Conservation (phyloP, 768 basidiomycete species). For the Macrocybe gigantea region DNA sequence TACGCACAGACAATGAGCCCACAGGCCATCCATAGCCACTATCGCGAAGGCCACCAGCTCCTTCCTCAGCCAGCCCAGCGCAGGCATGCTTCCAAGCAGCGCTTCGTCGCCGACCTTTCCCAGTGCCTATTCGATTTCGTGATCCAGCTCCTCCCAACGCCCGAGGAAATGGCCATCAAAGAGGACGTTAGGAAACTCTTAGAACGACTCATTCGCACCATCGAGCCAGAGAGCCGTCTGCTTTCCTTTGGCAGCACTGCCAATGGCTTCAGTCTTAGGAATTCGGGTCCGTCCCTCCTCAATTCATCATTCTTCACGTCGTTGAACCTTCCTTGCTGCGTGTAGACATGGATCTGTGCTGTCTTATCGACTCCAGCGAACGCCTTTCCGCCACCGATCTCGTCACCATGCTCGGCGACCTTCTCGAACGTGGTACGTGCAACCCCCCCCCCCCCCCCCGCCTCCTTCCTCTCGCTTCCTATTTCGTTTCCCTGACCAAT, state of each 20-base stretch:
- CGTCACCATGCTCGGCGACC: constrained; percentile 88
- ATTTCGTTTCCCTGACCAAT: constrained; percentile 1
- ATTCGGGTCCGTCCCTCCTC: constrained; percentile 61
- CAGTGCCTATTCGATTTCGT: constrained; percentile 93
- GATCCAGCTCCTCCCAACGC: constrained; percentile 83
- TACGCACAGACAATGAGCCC: constrained; percentile 36
- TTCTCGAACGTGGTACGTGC: constrained; percentile 83
- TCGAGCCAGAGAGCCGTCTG: constrained; percentile 87
- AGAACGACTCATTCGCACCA: constrained; percentile 90
- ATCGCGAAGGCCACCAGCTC: constrained; percentile 19
- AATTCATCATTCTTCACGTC: constrained; percentile 2
- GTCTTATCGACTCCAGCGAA: constrained; percentile 85
- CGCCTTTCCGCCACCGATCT: constrained; percentile 80
- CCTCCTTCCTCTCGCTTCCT: no score
- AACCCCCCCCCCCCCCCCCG: constrained; percentile 1
- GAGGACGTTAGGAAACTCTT: constrained; percentile 94
- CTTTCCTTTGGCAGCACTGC: constrained; percentile 95
- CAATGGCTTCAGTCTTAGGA: constrained; percentile 94
- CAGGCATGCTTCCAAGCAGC: constrained; percentile 45
- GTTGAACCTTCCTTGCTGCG: constrained; percentile 1
- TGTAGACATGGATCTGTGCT: constrained; percentile 97
- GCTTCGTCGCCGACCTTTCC: constrained; percentile 76
- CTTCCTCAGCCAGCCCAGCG: constrained; percentile 22
- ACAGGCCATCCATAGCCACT: constrained; percentile 26
- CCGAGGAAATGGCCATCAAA: constrained; percentile 89